These are phyloP conservation scores for Aspergillus pseudoterreus DNA, from an alignment of 2,329 filamentous ascomycete species.

Conservation along the genomic window DNA sequence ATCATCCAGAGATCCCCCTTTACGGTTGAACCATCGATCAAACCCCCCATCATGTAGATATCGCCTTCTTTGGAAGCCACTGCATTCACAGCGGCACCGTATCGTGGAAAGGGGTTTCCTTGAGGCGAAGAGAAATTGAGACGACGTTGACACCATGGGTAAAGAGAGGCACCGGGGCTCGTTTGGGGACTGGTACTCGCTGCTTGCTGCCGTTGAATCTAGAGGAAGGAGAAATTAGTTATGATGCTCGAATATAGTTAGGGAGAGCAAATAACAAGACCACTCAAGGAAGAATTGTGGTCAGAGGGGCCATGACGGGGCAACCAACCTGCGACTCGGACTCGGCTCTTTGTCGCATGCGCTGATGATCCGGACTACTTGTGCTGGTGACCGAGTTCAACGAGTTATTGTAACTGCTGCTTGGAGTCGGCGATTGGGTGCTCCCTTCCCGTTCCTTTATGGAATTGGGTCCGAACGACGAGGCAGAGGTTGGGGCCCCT, in stretches of 20 bases:
- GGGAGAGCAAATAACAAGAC: background rate
- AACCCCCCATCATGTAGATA: conserved; percentile 94
- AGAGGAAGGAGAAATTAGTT: conserved; percentile 1
- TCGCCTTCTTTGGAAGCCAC: conserved; percentile 93
- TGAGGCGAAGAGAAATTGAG: conserved; percentile 80
- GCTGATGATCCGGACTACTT: conserved; percentile 63
- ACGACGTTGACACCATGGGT: conserved; percentile 91
- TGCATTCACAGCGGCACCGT: conserved; percentile 93
- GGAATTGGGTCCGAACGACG: conserved; percentile 48
- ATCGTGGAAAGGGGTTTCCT: conserved; percentile 87
- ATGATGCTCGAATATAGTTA: background rate
- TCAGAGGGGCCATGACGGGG: background rate
- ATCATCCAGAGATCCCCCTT: conserved; percentile 98
- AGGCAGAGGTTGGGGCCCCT: conserved; percentile 40
- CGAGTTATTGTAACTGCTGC: conserved; percentile 64
- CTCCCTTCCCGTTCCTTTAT: conserved; percentile 32
- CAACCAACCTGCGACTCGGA: conserved; percentile 54
- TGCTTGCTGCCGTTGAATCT: conserved; percentile 45
- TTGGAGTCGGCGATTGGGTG: conserved; percentile 64
- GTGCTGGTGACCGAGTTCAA: conserved; percentile 66
- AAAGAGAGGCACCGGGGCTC: conserved; percentile 73
- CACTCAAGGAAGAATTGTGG: background rate
- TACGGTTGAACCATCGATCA: conserved; percentile 92
- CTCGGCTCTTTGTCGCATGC: conserved; percentile 53
- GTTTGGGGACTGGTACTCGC: conserved; percentile 51